These are phyloP conservation scores for Schizophyllum amplum DNA, from an alignment of 1,284 basidiomycete species.

Conservation along the genomic window DNA sequence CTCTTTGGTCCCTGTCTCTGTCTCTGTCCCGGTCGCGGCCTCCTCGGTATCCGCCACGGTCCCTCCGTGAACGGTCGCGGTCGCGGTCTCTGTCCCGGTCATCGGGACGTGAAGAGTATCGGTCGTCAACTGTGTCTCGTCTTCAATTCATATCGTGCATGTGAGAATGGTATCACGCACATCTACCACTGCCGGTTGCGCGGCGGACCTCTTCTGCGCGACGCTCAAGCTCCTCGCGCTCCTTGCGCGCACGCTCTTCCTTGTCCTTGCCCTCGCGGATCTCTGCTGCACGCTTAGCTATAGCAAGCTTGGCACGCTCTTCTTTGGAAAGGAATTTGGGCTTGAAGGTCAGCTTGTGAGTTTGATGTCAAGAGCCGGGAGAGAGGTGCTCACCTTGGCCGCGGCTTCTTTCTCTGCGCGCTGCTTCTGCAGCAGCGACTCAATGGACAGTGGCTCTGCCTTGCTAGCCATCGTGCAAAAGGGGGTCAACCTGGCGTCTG, in stretches of 20 bases:
- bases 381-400: constrained; percentile 54
- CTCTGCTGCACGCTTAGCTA: constrained; percentile 77
- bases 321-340: constrained; percentile 87
- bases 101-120: constrained; percentile 29
- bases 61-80: constrained; percentile 27
- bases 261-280: constrained; percentile 61
- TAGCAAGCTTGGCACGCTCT: constrained; percentile 81
- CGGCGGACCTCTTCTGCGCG: constrained; percentile 65
- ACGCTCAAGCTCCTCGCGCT: constrained; percentile 64
- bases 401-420: constrained; percentile 82
- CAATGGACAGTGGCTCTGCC: constrained; percentile 70
- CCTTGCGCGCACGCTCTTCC: constrained; percentile 45
- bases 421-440: constrained; percentile 80
- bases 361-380: not conserved
- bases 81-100: constrained; percentile 50
- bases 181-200: constrained; percentile 10
- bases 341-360: constrained; percentile 30
- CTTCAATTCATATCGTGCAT: constrained; percentile 22
- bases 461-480: not conserved
- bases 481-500: too few relatives aligned
- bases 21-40: constrained; percentile 19
- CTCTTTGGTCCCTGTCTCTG: constrained; percentile 21
- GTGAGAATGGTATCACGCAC: not conserved
- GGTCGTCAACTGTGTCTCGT: constrained; percentile 32
- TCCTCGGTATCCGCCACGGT: constrained; percentile 25